Conservation (phyloP, 768 basidiomycete species). For the Calocybe gangraenosa region DNA sequence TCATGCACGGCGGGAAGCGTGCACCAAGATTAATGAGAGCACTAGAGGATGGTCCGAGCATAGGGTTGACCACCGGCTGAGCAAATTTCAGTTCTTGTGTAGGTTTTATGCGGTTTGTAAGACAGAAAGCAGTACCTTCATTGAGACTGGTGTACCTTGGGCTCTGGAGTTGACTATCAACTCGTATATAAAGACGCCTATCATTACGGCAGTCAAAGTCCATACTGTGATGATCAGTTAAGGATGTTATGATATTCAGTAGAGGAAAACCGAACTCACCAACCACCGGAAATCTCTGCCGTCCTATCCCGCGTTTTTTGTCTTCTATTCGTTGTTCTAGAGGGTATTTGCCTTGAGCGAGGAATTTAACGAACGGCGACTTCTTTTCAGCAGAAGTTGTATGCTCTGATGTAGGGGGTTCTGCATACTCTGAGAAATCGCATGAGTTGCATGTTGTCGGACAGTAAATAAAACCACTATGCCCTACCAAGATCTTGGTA, state of each 20-base stretch:
- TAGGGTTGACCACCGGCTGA: slow-evolving; percentile 79
- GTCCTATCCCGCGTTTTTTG: slow-evolving; percentile 80
- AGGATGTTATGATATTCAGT: slow-evolving; percentile 12
- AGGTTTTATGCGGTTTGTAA: not conserved
- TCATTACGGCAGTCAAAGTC: slow-evolving; percentile 61
- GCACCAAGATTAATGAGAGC: slow-evolving; percentile 87
- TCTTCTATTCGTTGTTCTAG: slow-evolving; percentile 81
- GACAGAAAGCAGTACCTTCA: slow-evolving; percentile 50
- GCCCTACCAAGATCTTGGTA: slow-evolving; percentile 59
- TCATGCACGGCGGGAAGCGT: slow-evolving; percentile 93
- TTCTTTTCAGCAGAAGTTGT: slow-evolving; percentile 34
- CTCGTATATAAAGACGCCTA: slow-evolving; percentile 79
- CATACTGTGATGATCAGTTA: slow-evolving; percentile 42
- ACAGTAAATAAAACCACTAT: not conserved
- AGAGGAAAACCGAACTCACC: slow-evolving; percentile 38
- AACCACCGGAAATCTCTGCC: slow-evolving; percentile 75
- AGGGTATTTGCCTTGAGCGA: slow-evolving; percentile 53
- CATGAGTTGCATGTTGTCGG: slow-evolving; percentile 3
- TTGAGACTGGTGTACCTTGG: slow-evolving; percentile 82
- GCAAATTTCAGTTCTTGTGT: not conserved
- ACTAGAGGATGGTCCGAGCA: slow-evolving; percentile 86
- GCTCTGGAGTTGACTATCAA: slow-evolving; percentile 68
- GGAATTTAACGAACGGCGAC: slow-evolving; percentile 34
- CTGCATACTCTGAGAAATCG: slow-evolving; percentile 53
- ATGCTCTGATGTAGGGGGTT: slow-evolving; percentile 35